Evolutionary conservation across 306 rosid genomes (phyloP), one percentile per base, ranked within the genome.

Genomic region (Oxytropis ochrocephala): DNA sequence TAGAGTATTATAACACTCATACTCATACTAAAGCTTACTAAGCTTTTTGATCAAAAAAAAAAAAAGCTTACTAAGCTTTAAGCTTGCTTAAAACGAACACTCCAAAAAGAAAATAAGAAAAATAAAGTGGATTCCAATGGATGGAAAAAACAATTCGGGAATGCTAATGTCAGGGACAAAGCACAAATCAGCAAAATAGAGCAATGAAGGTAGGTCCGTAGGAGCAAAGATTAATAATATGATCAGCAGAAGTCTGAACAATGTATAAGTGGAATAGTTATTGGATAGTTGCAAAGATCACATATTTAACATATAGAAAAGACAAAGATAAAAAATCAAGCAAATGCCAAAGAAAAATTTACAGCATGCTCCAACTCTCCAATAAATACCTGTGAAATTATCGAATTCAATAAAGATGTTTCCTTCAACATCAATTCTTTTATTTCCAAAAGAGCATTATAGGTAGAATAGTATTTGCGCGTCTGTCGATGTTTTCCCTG

Each of bases 341-440:
- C 16, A 50, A 49, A 73, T 42, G 33, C 52, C 32, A 61, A 17
- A 41, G 36, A 69, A 69, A 70, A 66, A 5, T 58, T 38, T 21
- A 70, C 24, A 65, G 49, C 59, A 53, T 17, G 41, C 66, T 70
- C 67, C 30, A 19, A 11, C 21, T 72, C 58, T 53, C 55, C 56
- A 44, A 76, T 49, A 38, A 38, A 39, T 88, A 88, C 98, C 97
- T 88, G 97, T 51, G 95, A 91, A 83, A 80, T 85, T 74, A 90
- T 81, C 1, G 99, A 94, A 83, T 88, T 91, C 86, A 94, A 69
- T 36, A 94, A 84, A 59, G 99, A 94, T 57, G 82, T 83, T 84
- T 94, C 97, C 85, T 91, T 94, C 19, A 84, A 61, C 96, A 91
- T 91, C 89, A 91, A 72, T 52, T 88, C 97, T 81, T 94, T 94